A percentile compares a stretch with the other conserved stretches of the same genome.
Conservation (phyloP, 2,329 filamentous ascomycete genomes). For the Coccinonectria pachysandricola region DNA sequence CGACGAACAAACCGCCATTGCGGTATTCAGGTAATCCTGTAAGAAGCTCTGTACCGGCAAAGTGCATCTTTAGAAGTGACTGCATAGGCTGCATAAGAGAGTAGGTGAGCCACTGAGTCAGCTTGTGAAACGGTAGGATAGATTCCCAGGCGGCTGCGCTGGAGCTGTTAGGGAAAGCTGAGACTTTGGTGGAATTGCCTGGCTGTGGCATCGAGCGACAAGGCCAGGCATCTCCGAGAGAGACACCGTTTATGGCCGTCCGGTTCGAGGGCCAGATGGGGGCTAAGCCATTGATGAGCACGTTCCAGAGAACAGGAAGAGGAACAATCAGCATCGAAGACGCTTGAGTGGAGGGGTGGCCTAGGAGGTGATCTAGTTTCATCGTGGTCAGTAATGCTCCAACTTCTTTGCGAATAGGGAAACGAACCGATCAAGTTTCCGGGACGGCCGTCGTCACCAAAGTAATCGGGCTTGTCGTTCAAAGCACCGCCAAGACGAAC, state of each 20-base stretch:
- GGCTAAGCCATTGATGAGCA: slow-evolving; percentile 77
- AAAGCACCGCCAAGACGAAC: slow-evolving; percentile 67
- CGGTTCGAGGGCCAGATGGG: slow-evolving; percentile 84
- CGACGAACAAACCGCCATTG: slow-evolving; percentile 80
- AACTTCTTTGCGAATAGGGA: too few species aligned
- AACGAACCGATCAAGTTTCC: slow-evolving; percentile 87
- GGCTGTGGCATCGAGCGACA: slow-evolving; percentile 67
- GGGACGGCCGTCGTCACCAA: slow-evolving; percentile 73
- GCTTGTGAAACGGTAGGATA: slow-evolving; percentile 85
- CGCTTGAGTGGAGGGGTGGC: slow-evolving; percentile 80
- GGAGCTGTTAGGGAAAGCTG: slow-evolving; percentile 11
- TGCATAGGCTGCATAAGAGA: slow-evolving; percentile 89
- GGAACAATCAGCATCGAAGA: slow-evolving; percentile 81
- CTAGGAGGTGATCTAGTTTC: slow-evolving; percentile 85
- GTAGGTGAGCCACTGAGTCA: slow-evolving; percentile 91
- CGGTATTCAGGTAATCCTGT: slow-evolving; percentile 88
- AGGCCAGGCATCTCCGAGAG: slow-evolving; percentile 90
- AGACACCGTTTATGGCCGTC: slow-evolving; percentile 75
- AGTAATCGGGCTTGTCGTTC: slow-evolving; percentile 65
- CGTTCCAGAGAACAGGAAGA: slow-evolving; percentile 79
- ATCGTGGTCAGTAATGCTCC: too few species aligned
- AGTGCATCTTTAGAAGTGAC: slow-evolving; percentile 68
- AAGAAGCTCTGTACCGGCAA: slow-evolving; percentile 69
- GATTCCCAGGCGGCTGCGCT: slow-evolving; percentile 49
- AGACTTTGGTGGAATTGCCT: slow-evolving; percentile 31